Base-by-base conservation (phyloP, 2,329 filamentous ascomycete species). In the Trichoderma sp. region DNA sequence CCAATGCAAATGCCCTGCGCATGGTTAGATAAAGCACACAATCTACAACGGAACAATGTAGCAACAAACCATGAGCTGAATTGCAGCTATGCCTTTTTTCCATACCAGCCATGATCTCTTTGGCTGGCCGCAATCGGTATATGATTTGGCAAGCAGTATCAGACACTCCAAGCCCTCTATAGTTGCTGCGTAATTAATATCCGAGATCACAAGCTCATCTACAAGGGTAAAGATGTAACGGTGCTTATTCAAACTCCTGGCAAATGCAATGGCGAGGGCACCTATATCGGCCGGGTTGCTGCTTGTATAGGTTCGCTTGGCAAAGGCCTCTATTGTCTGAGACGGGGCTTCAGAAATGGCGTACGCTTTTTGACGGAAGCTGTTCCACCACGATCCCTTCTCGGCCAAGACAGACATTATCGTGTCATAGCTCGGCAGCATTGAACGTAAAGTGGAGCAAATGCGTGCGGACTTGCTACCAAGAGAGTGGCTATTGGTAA, bases 121-220 rank as follows among this genome's bases (percentile, higher is more conserved):
- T 27, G 82, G 81, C 70, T 83, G 81, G 1, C 82, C 82, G 33
- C 81, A 77, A 69, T 84, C 81, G 5, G 80, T 78, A 72, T 82
- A 83, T 72, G 77, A 78, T 68, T 82, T 83, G 6, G 79, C 78
- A 68, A 81, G 78, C 14, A 83, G 63, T 40, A 83, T 77, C 31
- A 82, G 72, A 69, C 80, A 82, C 70, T 83, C 81, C 70, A 84
- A 76, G 16, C 82, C 82, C 62, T 82, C 79, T 4, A 82, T 70
- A 3, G 78, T 82, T 5, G 79, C 76, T 21, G 77, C 76, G 69
- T 79, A 81, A 53, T 80, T 77, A 62, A 82, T 79, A 65, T 83
- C 81, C 5, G 77, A 77, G 21, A 83, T 68, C 21, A 83, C 77
- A 72, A 79, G 79, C 27, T 76, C 74, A 56, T 83, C 80, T 11